phyloP scores from a whole-genome alignment of 495 filamentous ascomycete species.

The Penicillium lagena region DNA sequence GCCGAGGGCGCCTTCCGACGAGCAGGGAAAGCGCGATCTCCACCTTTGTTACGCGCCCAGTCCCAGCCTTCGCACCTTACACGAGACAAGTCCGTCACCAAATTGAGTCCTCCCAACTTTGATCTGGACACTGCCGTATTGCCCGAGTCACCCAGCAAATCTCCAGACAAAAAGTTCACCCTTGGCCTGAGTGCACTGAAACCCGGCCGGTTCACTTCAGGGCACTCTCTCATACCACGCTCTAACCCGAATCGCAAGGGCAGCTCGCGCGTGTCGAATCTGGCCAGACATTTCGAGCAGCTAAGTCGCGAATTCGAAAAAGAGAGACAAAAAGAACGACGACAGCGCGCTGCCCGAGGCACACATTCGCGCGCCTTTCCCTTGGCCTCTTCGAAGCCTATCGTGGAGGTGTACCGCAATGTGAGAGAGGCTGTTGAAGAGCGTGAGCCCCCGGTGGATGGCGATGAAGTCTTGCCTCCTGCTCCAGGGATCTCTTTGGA shows the following conservation, averaged over 20 bases:
- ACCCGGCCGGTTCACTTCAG: conserved; percentile 47
- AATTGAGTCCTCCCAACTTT: conserved; percentile 4
- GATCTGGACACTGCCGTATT: conserved; percentile 13
- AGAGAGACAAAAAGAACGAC: conserved; percentile 79
- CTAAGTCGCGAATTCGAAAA: conserved; percentile 95
- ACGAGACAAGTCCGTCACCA: conserved; percentile 21
- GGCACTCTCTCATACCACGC: conserved; percentile 79
- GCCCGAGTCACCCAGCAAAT: conserved; percentile 26
- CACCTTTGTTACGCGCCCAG: conserved; percentile 62
- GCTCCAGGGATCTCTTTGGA: conserved; percentile 21
- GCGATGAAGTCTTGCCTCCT: conserved; percentile 32
- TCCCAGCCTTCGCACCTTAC: conserved; percentile 55
- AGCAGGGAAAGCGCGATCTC: conserved; percentile 43
- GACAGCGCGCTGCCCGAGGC: conserved; percentile 73
- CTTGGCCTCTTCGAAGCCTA: conserved; percentile 85
- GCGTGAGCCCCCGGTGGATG: conserved; percentile 65
- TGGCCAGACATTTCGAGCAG: conserved; percentile 95
- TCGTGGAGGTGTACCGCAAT: conserved; percentile 92
- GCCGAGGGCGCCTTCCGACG: conserved; percentile 36
- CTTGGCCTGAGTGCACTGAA: conserved; percentile 57
- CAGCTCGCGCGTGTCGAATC: conserved; percentile 71
- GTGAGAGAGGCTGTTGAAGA: conserved; percentile 90
- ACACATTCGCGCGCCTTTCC: conserved; percentile 79
- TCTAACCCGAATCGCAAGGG: conserved; percentile 63
- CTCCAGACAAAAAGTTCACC: conserved; percentile 65